phyloP scores from a whole-genome alignment of 345 rosid species.

The Ceriops zippeliana region DNA sequence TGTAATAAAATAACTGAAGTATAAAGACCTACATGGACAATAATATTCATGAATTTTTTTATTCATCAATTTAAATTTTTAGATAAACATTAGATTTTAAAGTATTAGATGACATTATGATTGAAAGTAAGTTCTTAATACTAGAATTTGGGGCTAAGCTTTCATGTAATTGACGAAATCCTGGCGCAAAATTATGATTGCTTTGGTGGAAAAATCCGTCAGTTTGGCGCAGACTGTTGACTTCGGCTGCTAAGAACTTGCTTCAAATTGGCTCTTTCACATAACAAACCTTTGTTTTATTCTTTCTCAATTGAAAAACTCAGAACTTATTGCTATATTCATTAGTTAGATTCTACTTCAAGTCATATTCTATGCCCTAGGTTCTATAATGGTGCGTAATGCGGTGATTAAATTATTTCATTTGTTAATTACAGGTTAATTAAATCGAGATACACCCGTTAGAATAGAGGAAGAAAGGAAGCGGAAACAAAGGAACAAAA shows the following conservation, averaged over 20 bases:
- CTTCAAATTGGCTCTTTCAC: no score
- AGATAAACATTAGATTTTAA: no score
- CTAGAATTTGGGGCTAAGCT: neutral
- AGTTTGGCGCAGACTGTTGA: neutral
- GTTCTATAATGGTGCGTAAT: neutral
- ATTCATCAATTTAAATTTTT: no score
- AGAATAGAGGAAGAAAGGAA: neutral
- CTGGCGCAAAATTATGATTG: slow-evolving; percentile 8
- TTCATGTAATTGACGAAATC: neutral
- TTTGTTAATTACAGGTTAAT: neutral
- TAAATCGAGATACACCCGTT: neutral
- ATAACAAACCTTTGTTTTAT: neutral
- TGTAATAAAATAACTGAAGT: no score
- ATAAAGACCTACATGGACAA: no score
- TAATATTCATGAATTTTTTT: no score
- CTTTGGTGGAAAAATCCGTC: neutral
- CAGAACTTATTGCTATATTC: neutral
- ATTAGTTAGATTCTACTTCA: neutral
- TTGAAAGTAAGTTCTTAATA: neutral
- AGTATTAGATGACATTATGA: no score
- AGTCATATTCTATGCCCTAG: neutral
- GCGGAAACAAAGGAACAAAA: neutral
- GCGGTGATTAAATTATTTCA: neutral
- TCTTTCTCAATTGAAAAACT: neutral
- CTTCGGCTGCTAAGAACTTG: neutral